phyloP scores from a whole-genome alignment of 768 basidiomycete genomes.

The Termitomyces sp. region DNA sequence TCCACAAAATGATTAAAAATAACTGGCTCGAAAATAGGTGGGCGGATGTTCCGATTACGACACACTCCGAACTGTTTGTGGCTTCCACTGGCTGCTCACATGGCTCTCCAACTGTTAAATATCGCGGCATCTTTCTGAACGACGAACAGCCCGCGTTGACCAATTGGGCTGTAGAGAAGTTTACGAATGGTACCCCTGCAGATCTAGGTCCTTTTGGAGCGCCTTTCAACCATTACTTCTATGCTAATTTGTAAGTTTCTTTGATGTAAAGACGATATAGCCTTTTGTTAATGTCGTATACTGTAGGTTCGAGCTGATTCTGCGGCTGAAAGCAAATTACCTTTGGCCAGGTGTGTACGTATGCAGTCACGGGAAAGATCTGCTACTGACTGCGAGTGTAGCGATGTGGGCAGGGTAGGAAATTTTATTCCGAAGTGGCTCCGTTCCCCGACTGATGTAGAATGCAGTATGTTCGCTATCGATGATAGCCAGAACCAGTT shows the following conservation, averaged over 20 bases:
- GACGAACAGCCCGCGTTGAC: constrained; percentile 70
- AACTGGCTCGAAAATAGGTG: constrained; percentile 39
- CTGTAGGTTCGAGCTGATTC: constrained; percentile 56
- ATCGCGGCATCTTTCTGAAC: constrained; percentile 69
- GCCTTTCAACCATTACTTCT: constrained; percentile 61
- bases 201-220: constrained; percentile 32
- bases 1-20: neutral
- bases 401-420: constrained; percentile 38
- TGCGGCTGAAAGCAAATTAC: constrained; percentile 67
- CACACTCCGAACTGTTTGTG: constrained; percentile 44
- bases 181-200: constrained; percentile 56
- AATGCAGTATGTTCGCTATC: constrained; percentile 44
- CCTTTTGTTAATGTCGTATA: neutral
- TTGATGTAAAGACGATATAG: neutral
- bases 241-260: constrained; percentile 41
- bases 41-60: constrained; percentile 66
- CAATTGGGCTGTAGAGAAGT: constrained; percentile 67
- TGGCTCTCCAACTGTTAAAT: constrained; percentile 65
- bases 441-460: neutral
- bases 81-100: constrained; percentile 41
- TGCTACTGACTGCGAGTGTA: constrained; percentile 6
- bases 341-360: constrained; percentile 55
- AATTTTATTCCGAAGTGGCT: neutral
- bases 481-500: constrained; percentile 59
- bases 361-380: neutral